Evolutionary conservation across 805 yeast species (phyloP).

Genomic region (Cyberlindnera maritima): DNA sequence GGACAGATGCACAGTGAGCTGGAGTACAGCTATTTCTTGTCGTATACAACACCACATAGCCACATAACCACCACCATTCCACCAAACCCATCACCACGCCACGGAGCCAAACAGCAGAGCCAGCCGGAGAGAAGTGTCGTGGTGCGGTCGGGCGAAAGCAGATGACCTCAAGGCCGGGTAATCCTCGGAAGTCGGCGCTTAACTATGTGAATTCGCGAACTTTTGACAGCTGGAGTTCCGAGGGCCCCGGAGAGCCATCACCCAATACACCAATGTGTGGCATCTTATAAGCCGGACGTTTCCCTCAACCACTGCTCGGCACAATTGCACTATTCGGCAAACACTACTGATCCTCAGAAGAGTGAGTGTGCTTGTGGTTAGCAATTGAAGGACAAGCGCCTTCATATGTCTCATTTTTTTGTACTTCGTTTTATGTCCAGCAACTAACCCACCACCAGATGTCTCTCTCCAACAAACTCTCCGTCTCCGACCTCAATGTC

Average conservation of each 20-base stretch:
- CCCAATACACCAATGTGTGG: conserved; percentile 7
- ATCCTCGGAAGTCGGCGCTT: conserved; percentile 4
- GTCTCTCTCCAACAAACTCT: conserved; percentile 92
- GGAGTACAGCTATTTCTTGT: too few species aligned
- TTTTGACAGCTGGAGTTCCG: not conserved
- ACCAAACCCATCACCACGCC: not conserved
- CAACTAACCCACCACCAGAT: conserved; percentile 36
- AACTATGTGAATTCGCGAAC: conserved; percentile 1
- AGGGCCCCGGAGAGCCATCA: conserved; percentile 10
- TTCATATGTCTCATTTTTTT: too few species aligned
- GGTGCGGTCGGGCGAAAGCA: not conserved
- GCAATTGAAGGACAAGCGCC: not conserved
- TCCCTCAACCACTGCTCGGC: not conserved
- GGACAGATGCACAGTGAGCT: too few species aligned
- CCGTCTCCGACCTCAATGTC: conserved; percentile 87
- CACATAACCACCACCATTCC: not conserved
- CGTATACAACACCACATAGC: not conserved
- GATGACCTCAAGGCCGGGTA: conserved; percentile 1
- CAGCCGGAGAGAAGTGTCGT: not conserved
- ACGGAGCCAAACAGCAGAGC: not conserved
- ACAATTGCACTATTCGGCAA: conserved; percentile 5
- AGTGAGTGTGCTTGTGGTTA: conserved; percentile 1
- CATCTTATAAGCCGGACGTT: conserved; percentile 1
- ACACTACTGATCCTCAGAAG: conserved; percentile 2
- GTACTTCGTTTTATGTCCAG: not conserved